phyloP scores from a whole-genome alignment of 2,329 filamentous ascomycete species.

The Calonectria pteridis region DNA sequence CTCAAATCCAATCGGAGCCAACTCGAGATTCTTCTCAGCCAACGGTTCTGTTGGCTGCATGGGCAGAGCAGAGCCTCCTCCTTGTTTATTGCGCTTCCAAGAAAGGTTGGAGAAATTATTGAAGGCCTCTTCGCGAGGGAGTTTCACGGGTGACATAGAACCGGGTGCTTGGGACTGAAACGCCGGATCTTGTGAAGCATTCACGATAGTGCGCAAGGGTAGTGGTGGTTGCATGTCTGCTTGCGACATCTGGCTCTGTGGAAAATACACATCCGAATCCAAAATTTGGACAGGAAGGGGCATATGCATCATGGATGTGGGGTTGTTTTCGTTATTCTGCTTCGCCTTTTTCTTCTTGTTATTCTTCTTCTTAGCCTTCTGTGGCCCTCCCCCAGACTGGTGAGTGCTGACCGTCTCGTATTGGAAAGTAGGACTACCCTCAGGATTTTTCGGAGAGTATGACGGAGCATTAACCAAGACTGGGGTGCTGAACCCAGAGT shows the following conservation, averaged over 20 bases:
- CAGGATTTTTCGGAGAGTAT: background rate
- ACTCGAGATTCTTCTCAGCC: background rate
- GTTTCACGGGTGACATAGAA: constrained; percentile 27
- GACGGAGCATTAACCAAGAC: background rate
- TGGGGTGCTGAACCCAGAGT: constrained; percentile 8
- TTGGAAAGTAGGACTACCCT: background rate
- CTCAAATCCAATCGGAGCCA: constrained; percentile 23
- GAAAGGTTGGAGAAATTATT: constrained; percentile 12
- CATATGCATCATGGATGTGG: background rate
- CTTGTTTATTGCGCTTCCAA: constrained; percentile 34
- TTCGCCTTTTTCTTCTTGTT: constrained; percentile 40
- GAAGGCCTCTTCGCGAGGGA: constrained; percentile 25
- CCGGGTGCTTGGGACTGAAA: background rate
- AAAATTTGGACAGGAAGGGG: background rate
- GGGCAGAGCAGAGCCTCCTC: background rate
- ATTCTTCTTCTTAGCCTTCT: constrained; percentile 39
- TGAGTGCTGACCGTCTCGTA: background rate
- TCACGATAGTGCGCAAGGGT: background rate
- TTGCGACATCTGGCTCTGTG: background rate
- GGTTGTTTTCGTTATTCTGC: constrained; percentile 15
- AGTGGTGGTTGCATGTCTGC: background rate
- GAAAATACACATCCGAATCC: background rate
- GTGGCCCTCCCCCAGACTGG: background rate
- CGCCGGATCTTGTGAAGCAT: background rate
- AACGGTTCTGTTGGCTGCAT: background rate